Base-by-base conservation (phyloP, 1,139 yeast genomes). In the Pichia sp. region DNA sequence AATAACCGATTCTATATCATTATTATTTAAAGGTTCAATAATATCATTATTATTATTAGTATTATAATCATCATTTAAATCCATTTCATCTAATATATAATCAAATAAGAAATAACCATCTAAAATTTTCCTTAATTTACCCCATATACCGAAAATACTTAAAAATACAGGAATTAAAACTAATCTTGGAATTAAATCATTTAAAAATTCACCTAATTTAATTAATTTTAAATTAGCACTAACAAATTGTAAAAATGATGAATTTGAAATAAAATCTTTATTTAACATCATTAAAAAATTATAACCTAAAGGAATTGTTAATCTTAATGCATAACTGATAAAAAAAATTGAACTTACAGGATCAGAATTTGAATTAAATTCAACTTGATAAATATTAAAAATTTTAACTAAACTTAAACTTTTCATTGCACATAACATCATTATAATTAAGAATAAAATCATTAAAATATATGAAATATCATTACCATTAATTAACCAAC, bases 301-400 rank as follows among this genome's bases (percentile, higher is more conserved):
- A 65, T 84, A 87, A 31, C 87, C 78, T 52, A 87, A 69, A 4
- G 96, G 96, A 12, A 87, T 81, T 0, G 95, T 84, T 59, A 87
- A 68, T 52, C 96, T 78, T 44, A 92, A 86, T 30, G 86, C 80
- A 57, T 87, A 87, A 57, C 86, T 83, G 26, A 90, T 80, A 62
- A 84, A 87, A 61, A 86, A 87, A 39, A 87, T 71, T 31, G 84
- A 73, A 29, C 87, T 80, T 1, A 85, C 83, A 0, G 87, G 83
- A 57, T 84, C 92, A 0, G 92, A 81, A 45, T 80, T 75, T 45
- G 67, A 63, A 45, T 71, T 70, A 31, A 71, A 75, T 31, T 85
- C 90, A 52, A 87, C 69, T 51, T 85, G 90, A 59, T 86, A 87
- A 63, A 82, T 73, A 59, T 83, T 82, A 70, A 87, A 87, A 11